These are phyloP conservation scores for Lojkania enalia DNA, from an alignment of 2,329 filamentous ascomycete genomes.

Conservation along the genomic window DNA sequence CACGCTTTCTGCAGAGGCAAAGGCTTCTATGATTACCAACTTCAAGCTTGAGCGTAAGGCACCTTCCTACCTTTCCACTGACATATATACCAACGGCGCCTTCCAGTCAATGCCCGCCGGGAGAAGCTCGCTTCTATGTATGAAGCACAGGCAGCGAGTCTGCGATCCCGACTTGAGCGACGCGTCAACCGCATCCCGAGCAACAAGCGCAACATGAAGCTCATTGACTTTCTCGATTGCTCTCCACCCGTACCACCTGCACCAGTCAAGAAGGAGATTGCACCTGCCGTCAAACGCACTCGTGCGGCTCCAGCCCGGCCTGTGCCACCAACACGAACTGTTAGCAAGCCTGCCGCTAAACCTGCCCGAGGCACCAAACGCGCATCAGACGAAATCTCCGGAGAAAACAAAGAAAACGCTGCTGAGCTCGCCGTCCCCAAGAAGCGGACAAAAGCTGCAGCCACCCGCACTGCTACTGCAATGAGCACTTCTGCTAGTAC, in stretches of 20 bases:
- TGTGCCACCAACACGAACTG: background rate
- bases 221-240: slow-evolving; percentile 72
- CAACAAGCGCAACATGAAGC: slow-evolving; percentile 74
- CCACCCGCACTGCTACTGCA: background rate
- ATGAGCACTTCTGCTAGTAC: background rate
- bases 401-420: slow-evolving; percentile 35
- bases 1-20: slow-evolving; percentile 40
- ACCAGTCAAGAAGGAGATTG: background rate
- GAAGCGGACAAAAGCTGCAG: slow-evolving; percentile 10
- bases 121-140: slow-evolving; percentile 88
- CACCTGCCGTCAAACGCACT: background rate
- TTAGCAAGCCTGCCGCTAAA: slow-evolving; percentile 7
- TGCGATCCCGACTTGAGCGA: slow-evolving; percentile 85
- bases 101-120: slow-evolving; percentile 81
- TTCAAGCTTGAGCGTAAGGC: slow-evolving; percentile 37
- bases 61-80: background rate
- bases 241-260: background rate
- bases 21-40: slow-evolving; percentile 33
- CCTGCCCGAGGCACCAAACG: slow-evolving; percentile 27
- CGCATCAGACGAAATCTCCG: slow-evolving; percentile 29
- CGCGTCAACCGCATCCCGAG: slow-evolving; percentile 90
- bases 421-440: slow-evolving; percentile 11
- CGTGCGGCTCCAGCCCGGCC: slow-evolving; percentile 3
- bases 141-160: slow-evolving; percentile 80
- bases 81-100: background rate